These are phyloP conservation scores for Dioszegia aurantiaca DNA, from an alignment of 768 basidiomycete species.

Conservation along the genomic window DNA sequence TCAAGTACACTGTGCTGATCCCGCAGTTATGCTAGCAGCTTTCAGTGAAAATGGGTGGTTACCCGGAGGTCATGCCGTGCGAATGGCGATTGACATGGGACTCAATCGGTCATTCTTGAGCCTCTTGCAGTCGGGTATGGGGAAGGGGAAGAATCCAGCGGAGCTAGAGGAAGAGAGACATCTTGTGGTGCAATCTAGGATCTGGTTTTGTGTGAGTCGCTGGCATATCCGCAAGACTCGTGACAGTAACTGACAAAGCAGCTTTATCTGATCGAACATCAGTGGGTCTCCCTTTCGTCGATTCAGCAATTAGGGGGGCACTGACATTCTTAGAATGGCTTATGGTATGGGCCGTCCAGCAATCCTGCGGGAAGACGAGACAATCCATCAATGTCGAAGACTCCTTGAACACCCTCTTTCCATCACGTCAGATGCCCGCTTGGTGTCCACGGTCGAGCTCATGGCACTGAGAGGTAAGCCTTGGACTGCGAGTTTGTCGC, in stretches of 20 bases:
- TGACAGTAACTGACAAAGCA: constrained; percentile 21
- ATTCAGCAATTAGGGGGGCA: constrained; percentile 20
- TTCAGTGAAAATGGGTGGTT: constrained; percentile 97
- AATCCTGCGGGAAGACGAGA: constrained; percentile 87
- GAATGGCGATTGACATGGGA: constrained; percentile 92
- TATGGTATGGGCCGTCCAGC: constrained; percentile 93
- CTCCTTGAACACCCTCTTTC: constrained; percentile 81
- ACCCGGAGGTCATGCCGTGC: constrained; percentile 87
- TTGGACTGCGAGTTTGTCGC: too few species aligned
- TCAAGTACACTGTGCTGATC: not conserved
- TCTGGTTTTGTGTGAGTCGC: constrained; percentile 70
- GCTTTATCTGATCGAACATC: constrained; percentile 88
- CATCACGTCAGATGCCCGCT: constrained; percentile 88
- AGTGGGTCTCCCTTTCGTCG: constrained; percentile 60
- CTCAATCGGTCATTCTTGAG: constrained; percentile 90
- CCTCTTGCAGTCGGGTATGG: constrained; percentile 69
- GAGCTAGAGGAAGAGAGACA: constrained; percentile 66
- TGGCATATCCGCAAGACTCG: not conserved
- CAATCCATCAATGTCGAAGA: constrained; percentile 74
- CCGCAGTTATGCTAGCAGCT: constrained; percentile 76
- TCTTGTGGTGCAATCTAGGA: constrained; percentile 75
- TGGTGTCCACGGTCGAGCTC: constrained; percentile 90
- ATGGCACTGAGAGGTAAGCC: constrained; percentile 67
- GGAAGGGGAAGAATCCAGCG: constrained; percentile 61
- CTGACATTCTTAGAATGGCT: constrained; percentile 64